Percentiles rank a stretch among this genome's conserved stretches.
Conservation (phyloP, 108 stramenopile genomes). For the Cyclotella atomus region DNA sequence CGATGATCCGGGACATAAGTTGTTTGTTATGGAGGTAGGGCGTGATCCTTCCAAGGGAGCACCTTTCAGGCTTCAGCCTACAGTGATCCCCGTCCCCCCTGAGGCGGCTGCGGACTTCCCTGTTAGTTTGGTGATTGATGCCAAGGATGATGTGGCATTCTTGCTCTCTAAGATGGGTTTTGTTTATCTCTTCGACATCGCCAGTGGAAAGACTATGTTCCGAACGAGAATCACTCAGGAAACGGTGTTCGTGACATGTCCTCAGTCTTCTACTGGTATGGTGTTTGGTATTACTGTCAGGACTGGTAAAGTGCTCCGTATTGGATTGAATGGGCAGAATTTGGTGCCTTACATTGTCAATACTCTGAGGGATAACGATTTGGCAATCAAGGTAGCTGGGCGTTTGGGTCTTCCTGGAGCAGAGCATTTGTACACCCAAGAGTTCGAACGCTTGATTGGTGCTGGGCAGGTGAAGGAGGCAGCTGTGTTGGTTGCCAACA, state of each 20-base stretch:
- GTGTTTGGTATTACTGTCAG: conserved; percentile 95
- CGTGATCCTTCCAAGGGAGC: conserved; percentile 94
- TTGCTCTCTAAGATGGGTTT: conserved; percentile 98
- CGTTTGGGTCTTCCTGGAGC: conserved; percentile 97
- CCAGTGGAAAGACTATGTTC: conserved; percentile 95
- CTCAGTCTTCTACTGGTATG: conserved; percentile 84
- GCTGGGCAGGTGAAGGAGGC: conserved; percentile 93
- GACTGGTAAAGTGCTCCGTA: conserved; percentile 92
- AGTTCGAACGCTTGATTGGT: conserved; percentile 94
- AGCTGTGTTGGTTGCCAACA: conserved; percentile 90
- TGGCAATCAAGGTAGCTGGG: conserved; percentile 95
- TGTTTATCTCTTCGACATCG: conserved; percentile 97
- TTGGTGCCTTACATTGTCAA: conserved; percentile 96
- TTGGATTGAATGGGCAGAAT: conserved; percentile 89
- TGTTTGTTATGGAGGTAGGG: conserved; percentile 99
- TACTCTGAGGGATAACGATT: conserved; percentile 90
- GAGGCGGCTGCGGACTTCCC: conserved; percentile 98
- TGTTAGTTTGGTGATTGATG: conserved; percentile 86
- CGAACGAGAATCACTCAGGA: conserved; percentile 95
- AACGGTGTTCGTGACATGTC: conserved; percentile 94
- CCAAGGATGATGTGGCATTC: conserved; percentile 94
- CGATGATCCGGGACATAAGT: conserved; percentile 74
- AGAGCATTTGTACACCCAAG: conserved; percentile 92
- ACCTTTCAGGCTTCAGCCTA: conserved; percentile 89
- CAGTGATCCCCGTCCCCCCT: conserved; percentile 91